phyloP scores from a whole-genome alignment of 768 basidiomycete genomes.

The Termitomyces sp. region DNA sequence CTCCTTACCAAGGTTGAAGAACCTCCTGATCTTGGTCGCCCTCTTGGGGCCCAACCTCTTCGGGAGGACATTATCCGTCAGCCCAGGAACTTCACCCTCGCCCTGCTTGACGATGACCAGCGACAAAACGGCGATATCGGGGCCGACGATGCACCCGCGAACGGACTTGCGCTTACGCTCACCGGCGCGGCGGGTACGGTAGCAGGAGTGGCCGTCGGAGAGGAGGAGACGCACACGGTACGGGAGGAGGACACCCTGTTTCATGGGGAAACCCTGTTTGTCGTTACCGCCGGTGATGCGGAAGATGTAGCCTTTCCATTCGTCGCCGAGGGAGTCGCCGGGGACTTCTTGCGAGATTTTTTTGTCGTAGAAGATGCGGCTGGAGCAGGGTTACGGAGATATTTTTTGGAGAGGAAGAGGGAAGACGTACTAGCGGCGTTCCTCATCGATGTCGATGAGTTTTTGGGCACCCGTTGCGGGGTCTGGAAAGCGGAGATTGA shows the following conservation, averaged over 20 bases:
- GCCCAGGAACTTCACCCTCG: constrained; percentile 82
- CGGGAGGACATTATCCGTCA: constrained; percentile 90
- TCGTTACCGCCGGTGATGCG: constrained; percentile 98
- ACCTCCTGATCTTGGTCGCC: constrained; percentile 93
- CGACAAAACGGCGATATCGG: constrained; percentile 94
- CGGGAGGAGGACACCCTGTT: constrained; percentile 96
- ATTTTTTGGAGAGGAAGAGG: neutral
- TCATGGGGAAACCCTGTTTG: constrained; percentile 99
- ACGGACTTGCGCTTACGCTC: constrained; percentile 99
- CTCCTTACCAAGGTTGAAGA: constrained; percentile 97
- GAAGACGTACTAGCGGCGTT: constrained; percentile 70
- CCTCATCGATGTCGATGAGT: constrained; percentile 91
- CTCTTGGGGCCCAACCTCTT: constrained; percentile 97
- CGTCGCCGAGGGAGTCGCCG: constrained; percentile 87
- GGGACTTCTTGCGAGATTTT: constrained; percentile 94
- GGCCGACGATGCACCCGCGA: constrained; percentile 95
- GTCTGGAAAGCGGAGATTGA: constrained; percentile 46
- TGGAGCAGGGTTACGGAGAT: constrained; percentile 26
- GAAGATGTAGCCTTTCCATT: constrained; percentile 96
- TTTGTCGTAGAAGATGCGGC: constrained; percentile 97
- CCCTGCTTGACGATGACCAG: constrained; percentile 97
- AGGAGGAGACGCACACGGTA: constrained; percentile 94
- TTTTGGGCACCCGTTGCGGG: constrained; percentile 98
- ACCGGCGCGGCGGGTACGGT: constrained; percentile 86
- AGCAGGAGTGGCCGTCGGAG: constrained; percentile 96